A percentile compares a stretch with the other conserved stretches of the same genome.
phyloP scores from a whole-genome alignment of 1,139 yeast genomes.

The Yamadazyma dushanensis region DNA sequence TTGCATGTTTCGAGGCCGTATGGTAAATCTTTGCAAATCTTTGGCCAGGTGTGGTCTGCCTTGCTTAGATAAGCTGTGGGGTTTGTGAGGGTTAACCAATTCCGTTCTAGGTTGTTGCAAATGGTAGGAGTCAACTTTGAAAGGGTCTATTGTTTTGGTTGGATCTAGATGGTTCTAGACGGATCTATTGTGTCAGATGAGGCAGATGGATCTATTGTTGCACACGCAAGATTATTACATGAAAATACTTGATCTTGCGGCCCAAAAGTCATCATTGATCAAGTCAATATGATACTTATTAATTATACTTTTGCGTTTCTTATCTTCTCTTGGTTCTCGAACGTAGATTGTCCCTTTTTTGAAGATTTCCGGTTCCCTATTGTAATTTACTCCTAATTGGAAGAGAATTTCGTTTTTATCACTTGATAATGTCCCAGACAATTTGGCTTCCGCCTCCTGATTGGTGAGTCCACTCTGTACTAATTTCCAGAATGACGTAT shows the following conservation, averaged over 20 bases:
- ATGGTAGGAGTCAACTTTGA: too few relatives aligned
- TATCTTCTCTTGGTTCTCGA: constrained; percentile 40
- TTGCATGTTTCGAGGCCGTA: too few relatives aligned
- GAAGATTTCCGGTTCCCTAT: constrained; percentile 83
- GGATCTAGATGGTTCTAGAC: background rate
- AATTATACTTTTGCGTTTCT: constrained; percentile 50
- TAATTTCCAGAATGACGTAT: constrained; percentile 89
- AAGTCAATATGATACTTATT: constrained; percentile 54
- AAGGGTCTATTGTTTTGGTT: too few relatives aligned
- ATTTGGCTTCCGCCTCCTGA: constrained; percentile 71
- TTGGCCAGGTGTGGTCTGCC: too few relatives aligned
- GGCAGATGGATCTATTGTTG: too few relatives aligned
- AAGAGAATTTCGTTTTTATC: constrained; percentile 90
- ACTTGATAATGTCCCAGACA: constrained; percentile 72
- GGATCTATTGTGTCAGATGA: too few relatives aligned
- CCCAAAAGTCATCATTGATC: constrained; percentile 58
- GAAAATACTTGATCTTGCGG: constrained; percentile 34
- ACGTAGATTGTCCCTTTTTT: constrained; percentile 81
- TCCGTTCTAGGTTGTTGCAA: too few relatives aligned
- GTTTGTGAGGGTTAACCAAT: too few relatives aligned
- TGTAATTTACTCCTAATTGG: constrained; percentile 83
- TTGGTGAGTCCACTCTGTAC: constrained; percentile 72
- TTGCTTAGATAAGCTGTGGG: too few relatives aligned
- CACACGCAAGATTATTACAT: too few relatives aligned
- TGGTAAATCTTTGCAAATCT: too few relatives aligned